These are phyloP conservation scores for Kodamaea suecica DNA, from an alignment of 1,139 yeast genomes.

Conservation along the genomic window DNA sequence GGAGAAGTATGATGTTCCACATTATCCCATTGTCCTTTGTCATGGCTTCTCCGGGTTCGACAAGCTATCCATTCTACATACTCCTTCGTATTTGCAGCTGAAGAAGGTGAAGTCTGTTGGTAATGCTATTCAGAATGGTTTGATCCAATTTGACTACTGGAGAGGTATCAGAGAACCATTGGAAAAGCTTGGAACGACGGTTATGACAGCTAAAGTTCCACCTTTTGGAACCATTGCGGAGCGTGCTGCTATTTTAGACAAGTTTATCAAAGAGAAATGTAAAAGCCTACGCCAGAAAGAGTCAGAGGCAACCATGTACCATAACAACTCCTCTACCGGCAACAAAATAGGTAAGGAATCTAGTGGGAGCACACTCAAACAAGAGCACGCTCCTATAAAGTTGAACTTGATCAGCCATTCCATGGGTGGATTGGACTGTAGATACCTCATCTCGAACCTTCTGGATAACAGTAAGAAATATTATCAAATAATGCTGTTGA, in stretches of 20 bases:
- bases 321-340: slow-evolving; percentile 10
- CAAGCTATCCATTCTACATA: slow-evolving; percentile 26
- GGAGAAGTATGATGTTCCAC: slow-evolving; percentile 34
- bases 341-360: no score
- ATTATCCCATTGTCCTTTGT: slow-evolving; percentile 70
- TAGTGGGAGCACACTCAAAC: slow-evolving; percentile 10
- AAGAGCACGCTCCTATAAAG: slow-evolving; percentile 36
- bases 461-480: slow-evolving; percentile 28
- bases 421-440: slow-evolving; percentile 89
- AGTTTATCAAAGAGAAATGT: slow-evolving; percentile 47
- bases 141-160: slow-evolving; percentile 69
- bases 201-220: slow-evolving; percentile 74
- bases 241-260: slow-evolving; percentile 59
- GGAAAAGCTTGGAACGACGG: slow-evolving; percentile 60
- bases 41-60: slow-evolving; percentile 88
- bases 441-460: slow-evolving; percentile 65
- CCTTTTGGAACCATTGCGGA: slow-evolving; percentile 75
- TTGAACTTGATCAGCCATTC: slow-evolving; percentile 86
- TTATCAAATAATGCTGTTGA: slow-evolving; percentile 64
- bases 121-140: slow-evolving; percentile 10
- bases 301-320: slow-evolving; percentile 30
- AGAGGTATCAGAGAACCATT: slow-evolving; percentile 68
- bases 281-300: slow-evolving; percentile 26
- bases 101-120: slow-evolving; percentile 13
- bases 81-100: slow-evolving; percentile 6